Base-by-base conservation (phyloP, 257 asterid genomes). In the Phtheirospermum japonicum region DNA sequence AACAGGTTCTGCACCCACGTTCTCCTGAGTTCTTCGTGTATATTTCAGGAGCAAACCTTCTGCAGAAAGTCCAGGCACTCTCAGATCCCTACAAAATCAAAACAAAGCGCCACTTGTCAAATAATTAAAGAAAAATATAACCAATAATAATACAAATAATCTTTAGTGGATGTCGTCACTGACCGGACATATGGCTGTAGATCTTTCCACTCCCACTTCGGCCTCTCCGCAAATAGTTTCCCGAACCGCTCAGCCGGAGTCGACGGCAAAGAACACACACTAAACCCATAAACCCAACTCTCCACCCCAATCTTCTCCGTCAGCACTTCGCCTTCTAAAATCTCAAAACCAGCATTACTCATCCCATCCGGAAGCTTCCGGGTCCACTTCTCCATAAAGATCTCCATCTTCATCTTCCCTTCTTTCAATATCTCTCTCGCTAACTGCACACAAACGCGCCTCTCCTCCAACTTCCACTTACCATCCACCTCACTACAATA, bases 201-300 rank as follows among this genome's bases (percentile, higher is more conserved):
- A 79, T 87, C 99, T 68, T 83, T 89, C 95, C 95, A 82, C 64
- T 87, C 95, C 99, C 99, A 90, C 74, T 76, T 90, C 12, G 80
- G 70, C 75, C 86, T 75, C 77, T 87, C 88, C 53, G 28, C 72
- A 69, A 90, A 90, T 32, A 90, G 82, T 5, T 68, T 34, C 0
- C 74, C 69, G 64, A 90, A 90, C 1, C 97, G 84, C 65, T 93
- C 95, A 6, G 77, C 79, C 6, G 97, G 99, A 39, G 82, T 58
- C 6, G 85, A 89, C 0, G 99, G 87, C 63, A 89, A 84, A 68
- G 95, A 80, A 28, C 84, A 82, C 9, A 80, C 77, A 40, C 96
- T 90, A 50, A 84, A 93, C 13, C 79, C 67, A 52, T 83, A 82
- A 39, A 93, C 75, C 84, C 86, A 66, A 40, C 82, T 85, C 75